Evolutionary conservation across 345 rosid genomes (phyloP).

Genomic region (Brassica nigra): DNA sequence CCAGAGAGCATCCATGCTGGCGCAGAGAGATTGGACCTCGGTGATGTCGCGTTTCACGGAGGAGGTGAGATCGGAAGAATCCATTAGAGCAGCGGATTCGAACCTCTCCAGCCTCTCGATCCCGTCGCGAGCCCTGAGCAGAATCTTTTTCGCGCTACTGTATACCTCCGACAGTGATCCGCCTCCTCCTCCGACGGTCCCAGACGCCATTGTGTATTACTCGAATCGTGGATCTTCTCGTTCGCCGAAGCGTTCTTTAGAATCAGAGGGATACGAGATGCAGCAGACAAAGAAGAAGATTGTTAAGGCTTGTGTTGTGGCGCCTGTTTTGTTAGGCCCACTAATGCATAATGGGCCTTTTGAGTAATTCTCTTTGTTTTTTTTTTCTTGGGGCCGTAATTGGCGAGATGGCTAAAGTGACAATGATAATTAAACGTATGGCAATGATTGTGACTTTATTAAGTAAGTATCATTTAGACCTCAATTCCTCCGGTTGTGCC

Average conservation of each 20-base stretch:
- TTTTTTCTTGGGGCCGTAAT: too few relatives aligned
- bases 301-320: neutral
- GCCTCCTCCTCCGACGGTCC: constrained; percentile 48
- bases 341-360: too few relatives aligned
- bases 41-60: constrained; percentile 72
- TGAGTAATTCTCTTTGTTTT: too few relatives aligned
- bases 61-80: constrained; percentile 73
- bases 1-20: constrained; percentile 85
- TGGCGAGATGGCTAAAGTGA: too few relatives aligned
- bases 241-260: neutral
- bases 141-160: constrained; percentile 57
- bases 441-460: too few relatives aligned
- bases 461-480: too few relatives aligned
- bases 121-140: constrained; percentile 75
- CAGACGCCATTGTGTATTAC: constrained; percentile 25
- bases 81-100: constrained; percentile 52
- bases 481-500: too few relatives aligned
- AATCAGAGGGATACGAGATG: neutral
- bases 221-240: constrained; percentile 1
- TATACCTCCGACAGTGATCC: constrained; percentile 72
- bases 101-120: constrained; percentile 85
- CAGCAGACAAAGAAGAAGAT: neutral
- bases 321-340: neutral
- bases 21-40: constrained; percentile 73
- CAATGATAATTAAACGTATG: too few relatives aligned